phyloP scores from a whole-genome alignment of 108 stramenopile genomes.

The Stephanodiscus minutulus region DNA sequence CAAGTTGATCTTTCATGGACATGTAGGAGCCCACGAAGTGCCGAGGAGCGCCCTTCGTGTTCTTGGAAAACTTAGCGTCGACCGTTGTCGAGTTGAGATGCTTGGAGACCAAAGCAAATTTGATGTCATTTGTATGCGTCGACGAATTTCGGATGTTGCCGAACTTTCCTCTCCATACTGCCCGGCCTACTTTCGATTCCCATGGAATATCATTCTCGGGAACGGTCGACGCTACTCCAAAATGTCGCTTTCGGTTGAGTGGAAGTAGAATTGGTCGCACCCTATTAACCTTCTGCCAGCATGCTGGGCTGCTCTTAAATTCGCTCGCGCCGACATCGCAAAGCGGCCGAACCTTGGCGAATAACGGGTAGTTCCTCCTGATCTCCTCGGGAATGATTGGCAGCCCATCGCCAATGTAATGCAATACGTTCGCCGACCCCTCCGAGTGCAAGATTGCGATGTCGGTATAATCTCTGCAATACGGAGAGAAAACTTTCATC shows the following conservation, averaged over 20 bases:
- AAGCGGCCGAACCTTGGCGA: constrained; percentile 46
- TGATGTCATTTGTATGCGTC: constrained; percentile 49
- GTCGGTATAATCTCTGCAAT: constrained; percentile 53
- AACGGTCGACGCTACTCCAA: constrained; percentile 38
- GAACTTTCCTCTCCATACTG: constrained; percentile 78
- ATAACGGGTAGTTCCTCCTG: constrained; percentile 33
- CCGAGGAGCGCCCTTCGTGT: constrained; percentile 19
- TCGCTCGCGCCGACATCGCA: constrained; percentile 13
- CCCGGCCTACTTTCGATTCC: constrained; percentile 66
- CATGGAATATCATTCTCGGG: constrained; percentile 68
- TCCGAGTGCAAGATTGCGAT: constrained; percentile 44
- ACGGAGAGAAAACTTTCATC: constrained; percentile 31
- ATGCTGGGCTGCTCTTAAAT: not conserved
- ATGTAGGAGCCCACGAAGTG: constrained; percentile 37
- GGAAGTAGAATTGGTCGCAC: constrained; percentile 42
- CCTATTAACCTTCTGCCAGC: not conserved
- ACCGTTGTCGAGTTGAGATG: constrained; percentile 61
- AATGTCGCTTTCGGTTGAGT: constrained; percentile 47
- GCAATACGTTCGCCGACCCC: constrained; percentile 42
- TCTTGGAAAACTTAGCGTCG: constrained; percentile 64
- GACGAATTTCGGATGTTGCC: constrained; percentile 41
- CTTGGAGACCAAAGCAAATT: constrained; percentile 68
- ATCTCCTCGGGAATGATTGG: constrained; percentile 31
- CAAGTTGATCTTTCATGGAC: constrained; percentile 36
- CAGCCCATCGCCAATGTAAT: constrained; percentile 42